A percentile compares a stretch with the other conserved stretches of the same genome.
Evolutionary conservation across 176 grass and related monocot species (phyloP).

Genomic region (Miscanthus lutarioriparius): DNA sequence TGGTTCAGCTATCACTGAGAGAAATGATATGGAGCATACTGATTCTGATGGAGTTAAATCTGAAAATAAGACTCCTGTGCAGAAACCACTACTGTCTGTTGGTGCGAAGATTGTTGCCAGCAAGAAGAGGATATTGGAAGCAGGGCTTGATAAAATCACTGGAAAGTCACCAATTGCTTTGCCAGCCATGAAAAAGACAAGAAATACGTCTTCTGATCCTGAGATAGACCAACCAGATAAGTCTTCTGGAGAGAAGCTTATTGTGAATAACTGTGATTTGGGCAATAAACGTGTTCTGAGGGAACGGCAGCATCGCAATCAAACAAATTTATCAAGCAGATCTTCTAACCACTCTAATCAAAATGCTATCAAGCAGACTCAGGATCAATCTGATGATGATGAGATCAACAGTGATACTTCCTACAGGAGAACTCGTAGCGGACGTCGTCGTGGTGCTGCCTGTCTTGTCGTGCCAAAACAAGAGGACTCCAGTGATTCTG

Average conservation of each 20-base stretch:
- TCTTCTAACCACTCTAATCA: conserved; percentile 27
- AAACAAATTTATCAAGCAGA: conserved; percentile 23
- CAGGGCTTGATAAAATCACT: conserved; percentile 33
- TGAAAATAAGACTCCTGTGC: conserved; percentile 35
- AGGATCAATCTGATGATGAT: conserved; percentile 30
- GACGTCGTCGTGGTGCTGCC: conserved; percentile 26
- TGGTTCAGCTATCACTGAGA: conserved; percentile 54
- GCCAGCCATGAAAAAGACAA: conserved; percentile 44
- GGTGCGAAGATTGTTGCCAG: conserved; percentile 48
- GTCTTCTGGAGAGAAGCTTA: conserved; percentile 32
- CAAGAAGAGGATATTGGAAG: conserved; percentile 47
- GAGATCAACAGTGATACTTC: conserved; percentile 38
- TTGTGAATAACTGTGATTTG: conserved; percentile 27
- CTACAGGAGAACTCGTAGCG: conserved; percentile 32
- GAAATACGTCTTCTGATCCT: conserved; percentile 30
- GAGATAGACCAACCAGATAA: conserved; percentile 29
- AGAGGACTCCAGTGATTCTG: conserved; percentile 49
- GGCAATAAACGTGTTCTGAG: conserved; percentile 34
- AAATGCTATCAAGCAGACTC: conserved; percentile 25
- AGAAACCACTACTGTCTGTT: conserved; percentile 36
- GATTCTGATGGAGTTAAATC: conserved; percentile 56
- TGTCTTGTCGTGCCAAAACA: conserved; percentile 20
- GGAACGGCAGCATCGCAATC: conserved; percentile 6
- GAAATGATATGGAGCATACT: conserved; percentile 44
- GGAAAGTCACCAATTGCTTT: conserved; percentile 37